Evolutionary conservation across 768 basidiomycete species (phyloP).

Genomic region (Heimioporus sp.): DNA sequence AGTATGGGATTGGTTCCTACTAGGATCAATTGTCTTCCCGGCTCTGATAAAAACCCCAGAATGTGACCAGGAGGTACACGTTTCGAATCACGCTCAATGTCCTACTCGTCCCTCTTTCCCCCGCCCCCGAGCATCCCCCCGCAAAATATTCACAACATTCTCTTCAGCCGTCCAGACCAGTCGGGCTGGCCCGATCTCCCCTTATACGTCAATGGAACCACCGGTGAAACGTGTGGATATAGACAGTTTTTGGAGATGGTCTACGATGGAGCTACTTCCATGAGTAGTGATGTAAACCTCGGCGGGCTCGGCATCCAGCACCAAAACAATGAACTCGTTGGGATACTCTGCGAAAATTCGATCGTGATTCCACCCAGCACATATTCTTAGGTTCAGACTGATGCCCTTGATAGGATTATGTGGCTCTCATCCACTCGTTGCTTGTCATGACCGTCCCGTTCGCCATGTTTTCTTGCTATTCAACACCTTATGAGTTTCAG

Average conservation of each 20-base stretch:
- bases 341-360: slow-evolving; percentile 68
- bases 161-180: slow-evolving; percentile 58
- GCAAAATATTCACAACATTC: slow-evolving; percentile 53
- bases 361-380: slow-evolving; percentile 37
- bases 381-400: no score
- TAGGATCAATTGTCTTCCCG: no score
- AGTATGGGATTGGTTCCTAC: no score
- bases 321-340: slow-evolving; percentile 56
- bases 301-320: slow-evolving; percentile 57
- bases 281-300: slow-evolving; percentile 42
- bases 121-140: slow-evolving; percentile 47
- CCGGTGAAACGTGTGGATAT: slow-evolving; percentile 44
- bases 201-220: slow-evolving; percentile 53
- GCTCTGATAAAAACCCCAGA: no score
- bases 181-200: slow-evolving; percentile 54
- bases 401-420: no score
- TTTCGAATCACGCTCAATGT: slow-evolving; percentile 14
- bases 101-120: slow-evolving; percentile 46
- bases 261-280: slow-evolving; percentile 53
- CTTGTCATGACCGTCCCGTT: no score
- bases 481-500: slow-evolving; percentile 39
- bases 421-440: neutral
- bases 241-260: slow-evolving; percentile 52
- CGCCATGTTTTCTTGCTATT: no score
- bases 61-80: no score